A percentile compares a stretch with the other conserved stretches of the same genome.
Conservation (phyloP, 768 basidiomycete species). For the Gautieria morchelliformis region DNA sequence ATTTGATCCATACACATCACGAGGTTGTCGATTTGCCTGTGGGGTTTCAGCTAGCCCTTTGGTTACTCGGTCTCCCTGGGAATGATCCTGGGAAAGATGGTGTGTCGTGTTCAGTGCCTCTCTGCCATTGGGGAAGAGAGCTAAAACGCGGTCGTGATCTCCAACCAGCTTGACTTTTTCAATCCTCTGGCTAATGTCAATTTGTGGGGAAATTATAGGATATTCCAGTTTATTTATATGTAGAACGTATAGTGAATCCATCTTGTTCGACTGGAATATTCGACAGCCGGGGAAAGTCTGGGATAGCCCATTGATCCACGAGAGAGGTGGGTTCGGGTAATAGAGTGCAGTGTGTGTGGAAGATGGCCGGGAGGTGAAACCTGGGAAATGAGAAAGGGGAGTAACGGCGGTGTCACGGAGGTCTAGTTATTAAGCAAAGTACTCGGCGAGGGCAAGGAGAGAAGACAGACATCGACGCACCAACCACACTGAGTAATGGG, state of each 20-base stretch:
- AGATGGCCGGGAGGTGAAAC: not conserved
- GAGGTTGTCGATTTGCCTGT: not conserved
- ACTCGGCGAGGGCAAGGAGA: not conserved
- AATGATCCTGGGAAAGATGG: not conserved
- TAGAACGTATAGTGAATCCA: not conserved
- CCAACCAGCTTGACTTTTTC: not conserved
- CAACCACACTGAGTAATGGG: slow-evolving; percentile 51
- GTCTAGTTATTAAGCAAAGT: slow-evolving; percentile 13
- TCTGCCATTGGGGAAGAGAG: not conserved
- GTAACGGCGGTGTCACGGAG: slow-evolving; percentile 18
- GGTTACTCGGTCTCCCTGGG: not conserved
- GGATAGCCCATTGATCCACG: slow-evolving; percentile 1
- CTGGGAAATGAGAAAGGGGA: not conserved
- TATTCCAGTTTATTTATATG: slow-evolving; percentile 1
- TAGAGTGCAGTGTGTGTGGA: not conserved
- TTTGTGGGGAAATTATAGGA: not conserved
- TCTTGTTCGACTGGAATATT: not conserved
- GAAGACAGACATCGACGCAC: slow-evolving; percentile 27
- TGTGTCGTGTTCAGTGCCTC: not conserved
- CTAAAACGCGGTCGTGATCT: not conserved
- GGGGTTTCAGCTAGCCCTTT: not conserved
- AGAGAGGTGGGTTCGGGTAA: slow-evolving; percentile 1
- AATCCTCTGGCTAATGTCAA: not conserved
- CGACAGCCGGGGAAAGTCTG: not conserved
- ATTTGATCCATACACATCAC: not conserved